Percentiles rank a stretch among this genome's conserved stretches.
Evolutionary conservation across 2,329 filamentous ascomycete species (phyloP).

Genomic region (Pyricularia sp.): DNA sequence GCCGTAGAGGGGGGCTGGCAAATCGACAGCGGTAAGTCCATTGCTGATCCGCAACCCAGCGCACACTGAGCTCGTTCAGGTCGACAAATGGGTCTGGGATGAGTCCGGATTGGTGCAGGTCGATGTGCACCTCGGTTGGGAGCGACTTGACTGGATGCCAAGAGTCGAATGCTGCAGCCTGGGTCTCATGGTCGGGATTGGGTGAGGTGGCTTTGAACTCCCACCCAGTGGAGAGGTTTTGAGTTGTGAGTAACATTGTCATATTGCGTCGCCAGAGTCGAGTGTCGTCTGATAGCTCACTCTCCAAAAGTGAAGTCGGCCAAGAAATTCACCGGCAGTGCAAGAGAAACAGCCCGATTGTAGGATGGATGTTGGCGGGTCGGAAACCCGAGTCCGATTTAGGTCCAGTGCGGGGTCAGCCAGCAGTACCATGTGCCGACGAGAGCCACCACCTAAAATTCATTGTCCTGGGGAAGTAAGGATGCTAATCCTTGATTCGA

Average conservation of each 20-base stretch:
- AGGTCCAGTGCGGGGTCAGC: too few relatives aligned
- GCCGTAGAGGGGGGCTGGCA: constrained; percentile 8
- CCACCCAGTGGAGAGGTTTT: background rate
- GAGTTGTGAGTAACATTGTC: background rate
- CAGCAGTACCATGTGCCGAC: too few relatives aligned
- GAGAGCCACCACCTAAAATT: too few relatives aligned
- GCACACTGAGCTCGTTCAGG: constrained; percentile 44
- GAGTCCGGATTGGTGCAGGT: constrained; percentile 21
- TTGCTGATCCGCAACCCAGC: constrained; percentile 49
- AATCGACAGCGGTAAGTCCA: constrained; percentile 42
- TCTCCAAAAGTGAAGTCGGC: too few relatives aligned
- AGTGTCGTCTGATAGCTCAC: too few relatives aligned
- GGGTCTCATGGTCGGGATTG: background rate
- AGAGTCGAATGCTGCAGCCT: background rate
- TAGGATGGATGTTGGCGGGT: too few relatives aligned
- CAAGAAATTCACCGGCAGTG: too few relatives aligned
- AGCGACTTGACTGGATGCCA: constrained; percentile 8
- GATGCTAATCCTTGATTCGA: too few relatives aligned
- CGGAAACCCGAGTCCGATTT: too few relatives aligned
- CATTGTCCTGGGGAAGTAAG: too few relatives aligned
- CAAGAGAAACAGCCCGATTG: too few relatives aligned
- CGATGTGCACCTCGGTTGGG: constrained; percentile 24
- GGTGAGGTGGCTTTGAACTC: background rate
- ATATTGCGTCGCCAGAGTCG: too few relatives aligned
- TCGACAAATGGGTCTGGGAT: constrained; percentile 46